phyloP scores from a whole-genome alignment of 345 rosid species.

The Zanthoxylum bungeanum region DNA sequence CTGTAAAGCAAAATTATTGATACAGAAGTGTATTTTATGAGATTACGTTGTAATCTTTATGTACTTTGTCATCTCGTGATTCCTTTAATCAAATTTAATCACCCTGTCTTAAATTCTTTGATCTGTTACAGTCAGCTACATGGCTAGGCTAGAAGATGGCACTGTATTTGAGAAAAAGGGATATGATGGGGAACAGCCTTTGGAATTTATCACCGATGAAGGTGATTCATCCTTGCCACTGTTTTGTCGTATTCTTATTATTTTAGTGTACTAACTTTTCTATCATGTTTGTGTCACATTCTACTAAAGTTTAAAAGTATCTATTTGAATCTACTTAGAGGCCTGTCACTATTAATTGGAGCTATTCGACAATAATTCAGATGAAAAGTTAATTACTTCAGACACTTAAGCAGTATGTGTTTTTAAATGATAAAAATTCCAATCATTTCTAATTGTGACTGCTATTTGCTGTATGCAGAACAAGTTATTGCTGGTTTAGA shows the following conservation, averaged over 20 bases:
- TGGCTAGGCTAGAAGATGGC: slow-evolving; percentile 47
- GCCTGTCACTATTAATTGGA: background rate
- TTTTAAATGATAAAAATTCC: background rate
- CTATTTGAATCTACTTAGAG: background rate
- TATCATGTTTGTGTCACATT: background rate
- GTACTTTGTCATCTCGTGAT: background rate
- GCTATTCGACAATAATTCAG: background rate
- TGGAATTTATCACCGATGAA: slow-evolving; percentile 53
- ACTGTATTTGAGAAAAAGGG: slow-evolving; percentile 55
- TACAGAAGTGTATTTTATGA: background rate
- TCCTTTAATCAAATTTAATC: background rate
- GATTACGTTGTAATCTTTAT: background rate
- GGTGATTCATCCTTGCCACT: slow-evolving; percentile 23
- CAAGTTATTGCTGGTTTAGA: slow-evolving; percentile 53
- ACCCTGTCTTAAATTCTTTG: slow-evolving; percentile 4
- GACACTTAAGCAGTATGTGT: background rate
- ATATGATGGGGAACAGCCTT: slow-evolving; percentile 40
- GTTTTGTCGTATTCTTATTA: background rate
- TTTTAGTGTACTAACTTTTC: background rate
- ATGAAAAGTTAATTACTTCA: background rate
- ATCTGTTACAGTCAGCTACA: slow-evolving; percentile 44
- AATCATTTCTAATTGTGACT: background rate
- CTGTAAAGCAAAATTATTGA: background rate
- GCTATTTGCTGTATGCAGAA: slow-evolving; percentile 26
- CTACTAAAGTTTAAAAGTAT: background rate